Base-by-base conservation (phyloP, 768 basidiomycete genomes). In the Mycena floridula region DNA sequence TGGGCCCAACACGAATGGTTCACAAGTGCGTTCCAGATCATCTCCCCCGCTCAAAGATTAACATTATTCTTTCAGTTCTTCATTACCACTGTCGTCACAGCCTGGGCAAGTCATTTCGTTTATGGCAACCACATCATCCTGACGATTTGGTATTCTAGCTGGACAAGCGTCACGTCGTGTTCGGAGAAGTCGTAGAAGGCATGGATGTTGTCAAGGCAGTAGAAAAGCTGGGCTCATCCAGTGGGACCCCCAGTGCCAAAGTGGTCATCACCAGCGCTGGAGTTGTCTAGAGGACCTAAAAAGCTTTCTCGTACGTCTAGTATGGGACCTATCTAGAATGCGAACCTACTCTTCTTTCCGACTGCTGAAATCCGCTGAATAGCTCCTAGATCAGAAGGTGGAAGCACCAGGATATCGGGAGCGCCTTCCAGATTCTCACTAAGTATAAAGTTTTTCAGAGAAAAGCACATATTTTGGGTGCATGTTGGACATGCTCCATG, bases 1-100 rank as follows among this genome's bases (percentile, higher is more conserved):
- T 26, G 90, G 91, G 40, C 69, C 69, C 1, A 77, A 85, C 65
- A 88, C 86, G 28, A 89, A 88, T 47, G 86, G 89, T 26, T 89
- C 86, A 12, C 88, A 88, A 61, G 77, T 81, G 42, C 44, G 67
- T 52, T 1, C 22, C 20, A 12, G 8, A 2, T 20, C 12, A 8
- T 24, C 20, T 11, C 37, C 24, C 42, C 23, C 21, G 7, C n/a
- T 25, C 7, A 1, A 35, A 44, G 15, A 23, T 13, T 32, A 22
- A 20, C 38, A 39, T 39, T 13, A 32, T 9, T 22, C 38, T 16
- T 39, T 11, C 41, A 82, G 78, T 89, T 86, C 68, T 89, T 88
- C 64, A 76, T 89, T 57, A 89, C 86, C 22, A 87, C 86, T 18
- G 76, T 76, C 18, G 56, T 71, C 20, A 83, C 85, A n/a, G 66